phyloP scores from a whole-genome alignment of 495 filamentous ascomycete genomes.

The Chaetomium cochliodes region DNA sequence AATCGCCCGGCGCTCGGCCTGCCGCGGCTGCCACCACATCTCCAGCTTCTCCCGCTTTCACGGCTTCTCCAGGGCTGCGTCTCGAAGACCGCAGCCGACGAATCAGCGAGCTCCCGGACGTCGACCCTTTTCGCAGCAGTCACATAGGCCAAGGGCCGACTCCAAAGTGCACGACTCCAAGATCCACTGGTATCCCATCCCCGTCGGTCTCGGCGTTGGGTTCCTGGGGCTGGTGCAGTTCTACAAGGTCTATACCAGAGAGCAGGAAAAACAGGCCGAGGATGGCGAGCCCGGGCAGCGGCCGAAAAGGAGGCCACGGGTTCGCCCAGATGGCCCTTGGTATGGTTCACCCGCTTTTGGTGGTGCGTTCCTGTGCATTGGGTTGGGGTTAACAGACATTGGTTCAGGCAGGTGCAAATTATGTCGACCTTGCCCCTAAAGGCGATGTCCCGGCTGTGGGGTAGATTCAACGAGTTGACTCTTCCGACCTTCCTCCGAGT shows the following conservation, averaged over 20 bases:
- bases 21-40: conserved; percentile 9
- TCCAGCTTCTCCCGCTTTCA: not conserved
- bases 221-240: conserved; percentile 83
- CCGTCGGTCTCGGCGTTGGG: conserved; percentile 81
- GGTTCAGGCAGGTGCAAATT: conserved; percentile 81
- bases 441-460: conserved; percentile 89
- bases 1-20: conserved; percentile 22
- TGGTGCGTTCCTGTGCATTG: not conserved
- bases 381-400: conserved; percentile 7
- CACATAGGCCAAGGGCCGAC: conserved; percentile 43
- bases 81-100: conserved; percentile 22
- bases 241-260: conserved; percentile 66
- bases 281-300: conserved; percentile 38
- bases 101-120: conserved; percentile 23
- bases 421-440: conserved; percentile 97
- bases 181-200: conserved; percentile 95
- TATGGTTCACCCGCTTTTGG: conserved; percentile 35
- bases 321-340: conserved; percentile 88
- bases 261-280: conserved; percentile 55
- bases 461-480: conserved; percentile 87
- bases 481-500: conserved; percentile 88
- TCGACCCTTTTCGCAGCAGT: conserved; percentile 36
- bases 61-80: conserved; percentile 1
- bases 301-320: conserved; percentile 64
- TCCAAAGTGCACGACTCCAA: conserved; percentile 62